Evolutionary conservation across 1,139 yeast species (phyloP).

Genomic region (Diutina mesorugosa): DNA sequence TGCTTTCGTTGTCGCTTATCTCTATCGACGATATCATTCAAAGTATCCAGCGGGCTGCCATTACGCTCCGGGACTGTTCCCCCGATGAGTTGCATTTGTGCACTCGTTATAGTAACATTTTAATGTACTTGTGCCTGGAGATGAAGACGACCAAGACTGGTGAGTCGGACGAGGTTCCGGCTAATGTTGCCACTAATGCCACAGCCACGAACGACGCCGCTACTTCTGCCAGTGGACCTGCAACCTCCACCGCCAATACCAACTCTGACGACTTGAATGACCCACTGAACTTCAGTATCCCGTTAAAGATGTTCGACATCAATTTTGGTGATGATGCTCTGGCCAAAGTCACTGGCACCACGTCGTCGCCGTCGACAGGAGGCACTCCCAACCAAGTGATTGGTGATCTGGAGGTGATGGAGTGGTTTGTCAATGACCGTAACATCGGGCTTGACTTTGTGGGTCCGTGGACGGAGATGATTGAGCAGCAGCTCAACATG

Average conservation of each 20-base stretch:
- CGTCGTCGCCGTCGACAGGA: neutral
- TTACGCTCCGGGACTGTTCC: constrained; percentile 65
- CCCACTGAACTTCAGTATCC: neutral
- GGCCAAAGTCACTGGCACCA: neutral
- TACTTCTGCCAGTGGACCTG: neutral
- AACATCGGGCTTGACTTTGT: constrained; percentile 73
- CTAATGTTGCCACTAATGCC: neutral
- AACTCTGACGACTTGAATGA: neutral
- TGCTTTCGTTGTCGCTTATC: constrained; percentile 49
- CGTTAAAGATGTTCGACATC: neutral
- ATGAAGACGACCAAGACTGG: constrained; percentile 30
- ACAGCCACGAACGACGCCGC: neutral
- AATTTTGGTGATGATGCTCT: neutral
- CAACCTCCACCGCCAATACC: neutral
- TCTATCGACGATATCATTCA: constrained; percentile 60
- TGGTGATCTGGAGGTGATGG: constrained; percentile 45
- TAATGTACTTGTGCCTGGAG: constrained; percentile 68
- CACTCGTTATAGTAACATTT: constrained; percentile 66
- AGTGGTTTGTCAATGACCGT: constrained; percentile 58
- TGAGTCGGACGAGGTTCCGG: neutral
- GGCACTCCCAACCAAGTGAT: neutral
- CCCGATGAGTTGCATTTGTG: constrained; percentile 86
- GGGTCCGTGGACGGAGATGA: constrained; percentile 80
- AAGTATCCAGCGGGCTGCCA: constrained; percentile 61
- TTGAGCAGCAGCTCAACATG: constrained; percentile 41